phyloP scores from a whole-genome alignment of 2,329 filamentous ascomycete genomes.

The Aspergillus spinulosporus region DNA sequence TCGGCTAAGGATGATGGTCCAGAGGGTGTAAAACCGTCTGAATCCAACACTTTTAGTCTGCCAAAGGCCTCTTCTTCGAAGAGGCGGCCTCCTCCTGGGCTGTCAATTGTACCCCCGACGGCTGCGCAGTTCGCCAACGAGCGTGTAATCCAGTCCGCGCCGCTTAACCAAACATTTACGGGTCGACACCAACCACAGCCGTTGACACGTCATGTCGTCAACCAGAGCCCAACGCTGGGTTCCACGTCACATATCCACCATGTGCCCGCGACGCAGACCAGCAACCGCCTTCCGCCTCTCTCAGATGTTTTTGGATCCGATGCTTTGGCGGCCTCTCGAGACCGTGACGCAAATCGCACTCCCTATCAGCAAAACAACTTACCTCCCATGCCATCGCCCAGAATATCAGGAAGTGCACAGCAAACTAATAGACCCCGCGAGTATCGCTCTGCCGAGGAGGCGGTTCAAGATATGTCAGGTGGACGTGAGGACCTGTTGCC shows the following conservation, averaged over 20 bases:
- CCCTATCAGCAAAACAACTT: constrained; percentile 60
- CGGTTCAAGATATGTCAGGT: constrained; percentile 82
- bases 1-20: constrained; percentile 76
- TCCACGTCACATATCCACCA: constrained; percentile 90
- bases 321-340: constrained; percentile 55
- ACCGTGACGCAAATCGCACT: constrained; percentile 36
- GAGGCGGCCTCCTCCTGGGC: constrained; percentile 71
- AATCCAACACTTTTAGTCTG: constrained; percentile 42
- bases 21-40: constrained; percentile 58
- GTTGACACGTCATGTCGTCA: constrained; percentile 72
- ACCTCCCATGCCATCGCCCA: constrained; percentile 73
- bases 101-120: constrained; percentile 93
- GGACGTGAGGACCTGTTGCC: constrained; percentile 91
- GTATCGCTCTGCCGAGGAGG: constrained; percentile 94
- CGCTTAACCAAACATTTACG: constrained; percentile 91
- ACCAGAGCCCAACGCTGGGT: constrained; percentile 78
- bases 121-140: constrained; percentile 91
- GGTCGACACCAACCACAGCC: constrained; percentile 79
- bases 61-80: constrained; percentile 44
- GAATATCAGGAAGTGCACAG: constrained; percentile 61
- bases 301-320: constrained; percentile 88
- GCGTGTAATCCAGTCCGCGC: constrained; percentile 93
- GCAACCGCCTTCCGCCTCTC: constrained; percentile 89
- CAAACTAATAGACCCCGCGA: constrained; percentile 69
- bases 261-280: constrained; percentile 81